Percentiles rank a stretch among this genome's conserved stretches.
Evolutionary conservation across 495 filamentous ascomycete genomes (phyloP).

Genomic region (Neurospora sp.): DNA sequence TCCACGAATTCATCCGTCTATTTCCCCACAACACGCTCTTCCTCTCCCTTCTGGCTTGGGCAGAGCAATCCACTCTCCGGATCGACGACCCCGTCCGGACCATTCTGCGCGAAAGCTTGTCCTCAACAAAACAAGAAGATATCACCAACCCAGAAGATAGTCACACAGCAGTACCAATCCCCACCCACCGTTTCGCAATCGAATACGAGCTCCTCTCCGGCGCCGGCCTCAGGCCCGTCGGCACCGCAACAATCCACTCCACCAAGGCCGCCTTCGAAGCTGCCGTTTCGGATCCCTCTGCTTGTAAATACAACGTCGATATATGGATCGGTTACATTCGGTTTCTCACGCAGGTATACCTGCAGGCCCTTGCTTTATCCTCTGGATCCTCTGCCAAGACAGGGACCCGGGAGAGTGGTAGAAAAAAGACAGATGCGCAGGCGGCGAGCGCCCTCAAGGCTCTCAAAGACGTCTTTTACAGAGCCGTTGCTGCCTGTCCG

Average conservation of each 20-base stretch:
- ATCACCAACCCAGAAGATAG: constrained; percentile 14
- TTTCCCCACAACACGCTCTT: constrained; percentile 78
- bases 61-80: constrained; percentile 49
- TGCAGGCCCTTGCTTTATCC: neutral
- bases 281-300: constrained; percentile 36
- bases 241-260: constrained; percentile 43
- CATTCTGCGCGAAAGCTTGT: constrained; percentile 36
- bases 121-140: constrained; percentile 23
- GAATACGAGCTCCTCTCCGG: constrained; percentile 42
- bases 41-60: constrained; percentile 59
- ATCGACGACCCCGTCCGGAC: constrained; percentile 64
- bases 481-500: constrained; percentile 60
- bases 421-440: constrained; percentile 7
- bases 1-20: constrained; percentile 45
- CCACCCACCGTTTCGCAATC: constrained; percentile 58
- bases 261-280: constrained; percentile 60
- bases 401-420: constrained; percentile 13
- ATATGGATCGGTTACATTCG: constrained; percentile 62
- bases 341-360: constrained; percentile 26
- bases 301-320: constrained; percentile 29
- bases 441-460: neutral
- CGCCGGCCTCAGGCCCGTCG: constrained; percentile 7
- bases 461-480: constrained; percentile 46
- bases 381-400: neutral
- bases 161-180: constrained; percentile 13